Evolutionary conservation across 352 stramenopile genomes (phyloP), one percentile per base, ranked within the genome.

Genomic region (Phytophthora pisi): DNA sequence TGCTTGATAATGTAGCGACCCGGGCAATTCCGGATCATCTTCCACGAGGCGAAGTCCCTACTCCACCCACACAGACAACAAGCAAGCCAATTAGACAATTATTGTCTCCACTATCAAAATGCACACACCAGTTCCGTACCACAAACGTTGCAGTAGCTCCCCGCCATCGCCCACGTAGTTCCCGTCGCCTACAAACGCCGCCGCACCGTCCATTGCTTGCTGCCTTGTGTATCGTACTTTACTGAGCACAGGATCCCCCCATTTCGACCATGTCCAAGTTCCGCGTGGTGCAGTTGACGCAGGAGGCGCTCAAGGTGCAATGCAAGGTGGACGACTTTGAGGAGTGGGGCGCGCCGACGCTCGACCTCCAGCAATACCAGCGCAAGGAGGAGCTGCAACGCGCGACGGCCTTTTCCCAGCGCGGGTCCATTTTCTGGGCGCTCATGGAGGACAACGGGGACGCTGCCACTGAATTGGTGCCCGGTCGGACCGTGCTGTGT

Each of bases 1-100:
- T 89, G 74, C 55, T 85, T 81, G 64, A 90, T 77, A 30, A 87
- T 79, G 68, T 90, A 92, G 4, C 81, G 75, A 0, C 83, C 83
- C 4, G 83, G 83, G 40, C 81, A 92, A 42, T 86, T 88, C 16
- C 74, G 74, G 63, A 92, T 92, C 81, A 87, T 90, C n/a, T 87
- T 86, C 79, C 83, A 92, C 42, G 55, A 66, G 51, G 74, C 80
- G 51, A 80, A 85, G 8, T 86, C 76, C 83, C 83, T 91, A 30
- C 4, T 47, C 38, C 50, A 66, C 23, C 34, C 45, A 23, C 40
- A 20, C 47, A 10, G 23, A 50, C 45, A 46, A 0, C 40, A 46
- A 46, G 40, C 11, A 49, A 26, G 23, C 40, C 16, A 26, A 49
- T 49, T 50, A 50, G 15, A 20, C 40, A 50, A 28, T 20, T 20